Evolutionary conservation across 1,139 yeast genomes (phyloP).

Genomic region (Debaryomycetaceae sp.): DNA sequence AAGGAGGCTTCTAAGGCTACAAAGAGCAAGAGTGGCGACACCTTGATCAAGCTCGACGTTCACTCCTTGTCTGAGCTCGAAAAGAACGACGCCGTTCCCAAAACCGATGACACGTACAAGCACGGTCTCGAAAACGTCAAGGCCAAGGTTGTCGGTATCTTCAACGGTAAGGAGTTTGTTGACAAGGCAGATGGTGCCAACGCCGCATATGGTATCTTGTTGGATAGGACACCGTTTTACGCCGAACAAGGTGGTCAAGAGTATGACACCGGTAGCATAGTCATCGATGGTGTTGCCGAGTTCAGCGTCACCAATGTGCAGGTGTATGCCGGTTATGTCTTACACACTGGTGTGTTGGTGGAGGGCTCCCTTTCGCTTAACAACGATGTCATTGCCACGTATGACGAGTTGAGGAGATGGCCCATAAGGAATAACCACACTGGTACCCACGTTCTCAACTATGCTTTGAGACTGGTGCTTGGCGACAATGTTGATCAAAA

Average conservation of each 20-base stretch:
- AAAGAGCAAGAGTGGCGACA: conserved; percentile 56
- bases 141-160: conserved; percentile 65
- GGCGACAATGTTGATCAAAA: conserved; percentile 92
- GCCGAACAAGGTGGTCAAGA: conserved; percentile 99
- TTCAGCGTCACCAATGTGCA: conserved; percentile 91
- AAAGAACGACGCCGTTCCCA: conserved; percentile 56
- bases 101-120: conserved; percentile 79
- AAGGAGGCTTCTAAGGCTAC: conserved; percentile 94
- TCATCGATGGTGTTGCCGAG: conserved; percentile 82
- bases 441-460: conserved; percentile 93
- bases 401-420: conserved; percentile 92
- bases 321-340: conserved; percentile 87
- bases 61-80: conserved; percentile 74
- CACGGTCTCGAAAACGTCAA: conserved; percentile 62
- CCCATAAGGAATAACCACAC: conserved; percentile 97
- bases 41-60: conserved; percentile 77
- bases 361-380: conserved; percentile 72
- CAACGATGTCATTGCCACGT: conserved; percentile 76
- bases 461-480: conserved; percentile 76
- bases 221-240: conserved; percentile 90
- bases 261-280: conserved; percentile 88
- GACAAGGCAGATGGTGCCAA: conserved; percentile 30
- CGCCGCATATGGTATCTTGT: conserved; percentile 69
- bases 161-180: conserved; percentile 63
- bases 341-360: conserved; percentile 82